Evolutionary conservation across 2,329 filamentous ascomycete species (phyloP), one percentile per base, ranked within the genome.

Genomic region (Stagonosporopsis chrysanthemi): DNA sequence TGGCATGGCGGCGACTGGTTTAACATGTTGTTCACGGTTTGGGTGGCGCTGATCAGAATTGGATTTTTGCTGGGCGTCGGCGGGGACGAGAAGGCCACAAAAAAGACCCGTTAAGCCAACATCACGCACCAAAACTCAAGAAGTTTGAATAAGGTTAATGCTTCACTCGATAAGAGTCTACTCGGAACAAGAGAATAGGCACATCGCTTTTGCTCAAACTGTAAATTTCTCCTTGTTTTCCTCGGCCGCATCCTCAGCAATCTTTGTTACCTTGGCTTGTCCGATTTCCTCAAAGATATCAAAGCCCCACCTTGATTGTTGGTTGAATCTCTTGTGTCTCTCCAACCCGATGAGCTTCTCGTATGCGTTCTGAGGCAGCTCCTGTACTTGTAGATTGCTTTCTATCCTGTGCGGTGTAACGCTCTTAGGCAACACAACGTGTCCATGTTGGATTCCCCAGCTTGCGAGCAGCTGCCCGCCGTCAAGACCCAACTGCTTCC

Each of bases 371-470:
- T 83, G 82, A 3, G 84, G 87, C 73, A 95, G 78, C 51, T 84
- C 80, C 84, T 91, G 85, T 15, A 69, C 62, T 72, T 88, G 84
- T 66, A 86, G 89, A 81, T 96, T 95, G 61, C 80, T 84, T 76
- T 89, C 82, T 70, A 96, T 92, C 35, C 91, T 85, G 51, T 81
- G 81, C 63, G 87, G 83, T 62, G 85, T 92, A 52, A 92, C 88
- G 48, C 86, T 90, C 83, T 96, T 96, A 64, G 91, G 91, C 68
- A 96, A 90, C 46, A 96, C 90, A 61, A 86, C 89, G 81, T 88
- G 91, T 57, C 89, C 90, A 74, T 91, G 87, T 73, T 89, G 86
- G 55, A 94, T 79, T 60, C 90, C 91, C 90, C 91, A 96, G 65
- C 86, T 81, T 63, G 95, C 79, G 67, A 94, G 79, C 54, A 91